These are phyloP conservation scores for Boletus mariae DNA, from an alignment of 1,284 basidiomycete genomes.

Conservation along the genomic window DNA sequence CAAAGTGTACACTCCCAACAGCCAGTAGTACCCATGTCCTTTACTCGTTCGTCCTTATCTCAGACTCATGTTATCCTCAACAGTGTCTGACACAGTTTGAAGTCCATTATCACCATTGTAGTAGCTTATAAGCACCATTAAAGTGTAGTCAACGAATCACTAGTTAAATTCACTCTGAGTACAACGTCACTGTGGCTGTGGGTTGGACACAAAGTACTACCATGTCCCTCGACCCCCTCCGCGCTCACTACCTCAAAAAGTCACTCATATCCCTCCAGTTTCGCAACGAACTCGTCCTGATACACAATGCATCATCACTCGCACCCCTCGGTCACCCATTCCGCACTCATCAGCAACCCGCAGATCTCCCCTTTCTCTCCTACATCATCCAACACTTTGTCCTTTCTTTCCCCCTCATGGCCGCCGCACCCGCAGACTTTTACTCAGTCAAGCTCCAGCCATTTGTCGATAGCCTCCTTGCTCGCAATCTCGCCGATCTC, in stretches of 20 bases:
- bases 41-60: too few relatives aligned
- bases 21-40: constrained; percentile 9
- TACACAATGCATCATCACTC: constrained; percentile 66
- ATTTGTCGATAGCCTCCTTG: constrained; percentile 78
- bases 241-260: constrained; percentile 96
- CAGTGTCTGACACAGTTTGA: too few relatives aligned
- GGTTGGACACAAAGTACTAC: too few relatives aligned
- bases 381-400: constrained; percentile 90
- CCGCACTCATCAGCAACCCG: constrained; percentile 59
- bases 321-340: constrained; percentile 88
- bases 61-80: too few relatives aligned
- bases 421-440: constrained; percentile 81
- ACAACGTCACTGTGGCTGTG: too few relatives aligned
- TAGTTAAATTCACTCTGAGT: too few relatives aligned
- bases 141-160: too few relatives aligned
- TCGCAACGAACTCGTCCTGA: constrained; percentile 71
- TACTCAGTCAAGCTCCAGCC: constrained; percentile 92
- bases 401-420: constrained; percentile 90
- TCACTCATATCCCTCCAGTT: constrained; percentile 88
- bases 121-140: too few relatives aligned
- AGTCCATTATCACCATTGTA: too few relatives aligned
- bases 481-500: constrained; percentile 74
- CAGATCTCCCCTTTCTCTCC: constrained; percentile 82
- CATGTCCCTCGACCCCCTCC: constrained; percentile 65
- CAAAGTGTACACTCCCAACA: constrained; percentile 55